Conservation (phyloP, 2,329 filamentous ascomycete species). For the Cryphonectria radicalis region DNA sequence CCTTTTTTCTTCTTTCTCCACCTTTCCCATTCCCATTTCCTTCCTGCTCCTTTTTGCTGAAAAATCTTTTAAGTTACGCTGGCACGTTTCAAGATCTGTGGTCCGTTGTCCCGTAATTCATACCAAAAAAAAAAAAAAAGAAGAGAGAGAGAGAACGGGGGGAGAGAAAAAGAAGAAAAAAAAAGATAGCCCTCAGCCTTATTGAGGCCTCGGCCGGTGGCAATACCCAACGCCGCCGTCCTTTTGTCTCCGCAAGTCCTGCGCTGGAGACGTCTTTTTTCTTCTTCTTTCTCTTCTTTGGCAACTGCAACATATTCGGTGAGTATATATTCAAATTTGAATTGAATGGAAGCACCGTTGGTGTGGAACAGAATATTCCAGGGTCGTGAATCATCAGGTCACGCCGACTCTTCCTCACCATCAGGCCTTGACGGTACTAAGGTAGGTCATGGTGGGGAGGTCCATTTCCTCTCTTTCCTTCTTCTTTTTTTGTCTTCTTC, state of each 20-base stretch:
- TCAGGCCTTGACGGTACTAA: neutral
- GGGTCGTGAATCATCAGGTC: neutral
- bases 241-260: neutral
- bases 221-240: neutral
- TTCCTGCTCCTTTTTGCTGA: neutral
- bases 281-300: neutral
- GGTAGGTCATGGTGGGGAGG: neutral
- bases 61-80: neutral
- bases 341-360: constrained; percentile 8
- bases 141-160: no score
- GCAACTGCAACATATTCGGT: neutral
- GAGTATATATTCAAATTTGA: neutral
- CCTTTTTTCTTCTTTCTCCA: neutral
- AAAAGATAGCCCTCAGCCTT: neutral
- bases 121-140: neutral
- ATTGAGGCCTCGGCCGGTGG: neutral
- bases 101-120: neutral
- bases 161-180: neutral
- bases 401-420: neutral
- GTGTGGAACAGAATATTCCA: constrained; percentile 12
- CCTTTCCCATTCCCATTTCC: neutral
- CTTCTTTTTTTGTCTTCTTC: neutral
- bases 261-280: neutral
- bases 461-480: neutral
- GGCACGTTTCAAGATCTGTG: neutral